Evolutionary conservation across 371 early-diverging fungal genomes (phyloP), one percentile per base, ranked within the genome.

Genomic region (Aphelidium insulamus): DNA sequence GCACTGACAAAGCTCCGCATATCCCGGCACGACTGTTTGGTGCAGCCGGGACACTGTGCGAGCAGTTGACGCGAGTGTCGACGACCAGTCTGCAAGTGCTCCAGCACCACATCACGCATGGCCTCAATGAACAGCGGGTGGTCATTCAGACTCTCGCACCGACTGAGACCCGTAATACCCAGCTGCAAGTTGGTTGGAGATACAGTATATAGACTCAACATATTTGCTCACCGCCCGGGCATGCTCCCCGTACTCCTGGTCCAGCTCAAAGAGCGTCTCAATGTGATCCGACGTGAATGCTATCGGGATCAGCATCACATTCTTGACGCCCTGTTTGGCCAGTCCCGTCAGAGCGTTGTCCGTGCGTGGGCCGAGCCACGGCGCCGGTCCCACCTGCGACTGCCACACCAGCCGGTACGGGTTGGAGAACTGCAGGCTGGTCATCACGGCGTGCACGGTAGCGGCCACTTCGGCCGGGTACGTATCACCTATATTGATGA

Each of bases 201-300:
- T 32, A 15, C 16, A 30, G 14, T 2, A 23, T 2, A 3, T 11
- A 38, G 4, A 8, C 15, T 10, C 8, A 10, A 11, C 19, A 4
- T 16, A 39, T 32, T 10, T 10, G 21, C 23, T 22, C 50, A 75
- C 76, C 62, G 85, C 67, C 32, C 69, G 49, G 0, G 91, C 94
- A n/a, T 77, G 60, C 21, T 78, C 56, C 2, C 73, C 77, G 44
- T 87, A 87, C 44, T 88, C 87, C 14, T 77, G 40, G 54, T 90
- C 94, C 32, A 94, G 55, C 63, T 94, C 94, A 59, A 66, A 94
- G 34, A 94, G 43, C 1, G 94, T 94, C 51, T 94, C 94, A 31
- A 94, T 77, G 49, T 94, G 94, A 45, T 94, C 94, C 20, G 76
- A 76, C 3, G 86, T 87, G 37, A 94, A 94, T 0, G 91, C 91